Evolutionary conservation across 2,329 filamentous ascomycete species (phyloP).

Genomic region (Fusarium fujikuroi): DNA sequence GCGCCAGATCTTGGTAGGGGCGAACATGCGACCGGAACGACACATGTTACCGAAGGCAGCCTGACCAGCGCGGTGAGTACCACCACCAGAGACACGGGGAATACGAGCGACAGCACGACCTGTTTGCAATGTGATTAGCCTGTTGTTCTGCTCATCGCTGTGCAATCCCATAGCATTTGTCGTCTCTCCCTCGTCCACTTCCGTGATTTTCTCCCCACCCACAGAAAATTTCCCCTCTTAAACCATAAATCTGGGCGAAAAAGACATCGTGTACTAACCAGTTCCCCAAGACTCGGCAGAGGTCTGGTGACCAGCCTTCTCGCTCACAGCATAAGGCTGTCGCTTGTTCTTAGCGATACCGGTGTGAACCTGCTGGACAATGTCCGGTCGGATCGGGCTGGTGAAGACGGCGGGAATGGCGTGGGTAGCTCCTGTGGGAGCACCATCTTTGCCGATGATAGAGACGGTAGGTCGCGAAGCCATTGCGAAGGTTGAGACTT

Average conservation of each 20-base stretch:
- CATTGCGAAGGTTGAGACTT: constrained; percentile 70
- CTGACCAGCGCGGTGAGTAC: constrained; percentile 99
- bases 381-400: constrained; percentile 97
- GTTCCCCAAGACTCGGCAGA: constrained; percentile 99
- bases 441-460: constrained; percentile 96
- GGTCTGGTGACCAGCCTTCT: constrained; percentile 99
- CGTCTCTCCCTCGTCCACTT: neutral
- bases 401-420: constrained; percentile 97
- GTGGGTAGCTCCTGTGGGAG: constrained; percentile 87
- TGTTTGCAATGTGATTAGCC: constrained; percentile 53
- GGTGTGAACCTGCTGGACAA: constrained; percentile 98
- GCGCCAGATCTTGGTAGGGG: constrained; percentile 99
- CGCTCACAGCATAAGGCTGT: constrained; percentile 98
- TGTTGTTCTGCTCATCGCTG: neutral
- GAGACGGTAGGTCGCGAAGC: constrained; percentile 97
- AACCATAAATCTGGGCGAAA: constrained; percentile 1
- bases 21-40: constrained; percentile 99
- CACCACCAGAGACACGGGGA: constrained; percentile 99
- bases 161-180: neutral
- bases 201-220: constrained; percentile 16
- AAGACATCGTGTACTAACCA: constrained; percentile 70
- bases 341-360: constrained; percentile 99
- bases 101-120: constrained; percentile 99
- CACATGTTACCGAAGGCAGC: constrained; percentile 99
- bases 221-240: constrained; percentile 31